Conservation (phyloP, 2,329 filamentous ascomycete species). For the Nemania bipapillata region DNA sequence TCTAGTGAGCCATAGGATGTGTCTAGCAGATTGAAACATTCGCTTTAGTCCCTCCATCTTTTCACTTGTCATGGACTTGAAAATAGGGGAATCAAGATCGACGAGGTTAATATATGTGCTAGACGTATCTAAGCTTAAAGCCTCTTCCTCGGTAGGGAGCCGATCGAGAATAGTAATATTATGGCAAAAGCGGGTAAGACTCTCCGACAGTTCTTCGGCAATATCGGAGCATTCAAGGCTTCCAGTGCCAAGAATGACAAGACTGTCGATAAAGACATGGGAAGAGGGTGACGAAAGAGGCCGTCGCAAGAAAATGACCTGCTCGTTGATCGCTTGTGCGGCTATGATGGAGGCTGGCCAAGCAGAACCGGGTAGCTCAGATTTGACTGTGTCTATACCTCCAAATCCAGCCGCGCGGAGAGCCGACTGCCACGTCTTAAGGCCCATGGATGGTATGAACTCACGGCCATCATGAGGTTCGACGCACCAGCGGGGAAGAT, state of each 20-base stretch:
- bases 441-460: constrained; percentile 18
- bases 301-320: constrained; percentile 27
- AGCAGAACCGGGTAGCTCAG: background rate
- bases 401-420: constrained; percentile 32
- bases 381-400: constrained; percentile 34
- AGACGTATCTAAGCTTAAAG: background rate
- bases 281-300: constrained; percentile 14
- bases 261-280: constrained; percentile 6
- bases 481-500: constrained; percentile 45
- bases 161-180: constrained; percentile 18
- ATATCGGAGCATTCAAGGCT: constrained; percentile 7
- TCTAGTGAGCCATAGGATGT: constrained; percentile 61
- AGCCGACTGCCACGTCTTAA: constrained; percentile 17
- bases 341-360: constrained; percentile 25
- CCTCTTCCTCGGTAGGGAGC: constrained; percentile 30
- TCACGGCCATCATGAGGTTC: constrained; percentile 42
- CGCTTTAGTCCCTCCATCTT: constrained; percentile 39
- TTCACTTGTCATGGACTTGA: constrained; percentile 25
- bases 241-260: constrained; percentile 25
- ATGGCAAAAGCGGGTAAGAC: constrained; percentile 29
- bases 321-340: constrained; percentile 36
- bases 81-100: constrained; percentile 33
- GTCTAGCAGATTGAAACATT: constrained; percentile 47
- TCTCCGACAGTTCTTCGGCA: constrained; percentile 20
- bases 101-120: constrained; percentile 35